Evolutionary conservation across 352 stramenopile genomes (phyloP).

Genomic region (Globisporangium paroecandrum): DNA sequence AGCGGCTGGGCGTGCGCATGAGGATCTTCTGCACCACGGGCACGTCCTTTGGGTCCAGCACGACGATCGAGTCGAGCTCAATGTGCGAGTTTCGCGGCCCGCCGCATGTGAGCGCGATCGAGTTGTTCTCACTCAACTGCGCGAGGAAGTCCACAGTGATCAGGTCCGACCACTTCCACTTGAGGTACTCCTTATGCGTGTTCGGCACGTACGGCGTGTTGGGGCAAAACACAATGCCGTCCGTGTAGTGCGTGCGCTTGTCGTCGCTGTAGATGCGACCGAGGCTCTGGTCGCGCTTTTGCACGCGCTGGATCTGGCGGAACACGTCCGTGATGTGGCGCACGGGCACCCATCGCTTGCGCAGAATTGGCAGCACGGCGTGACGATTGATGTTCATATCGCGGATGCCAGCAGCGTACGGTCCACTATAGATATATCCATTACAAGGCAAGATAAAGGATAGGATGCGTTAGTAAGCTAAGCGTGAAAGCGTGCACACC

Average conservation of each 20-base stretch:
- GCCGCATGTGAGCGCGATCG: constrained; percentile 64
- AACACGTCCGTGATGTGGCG: constrained; percentile 84
- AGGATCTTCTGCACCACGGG: constrained; percentile 68
- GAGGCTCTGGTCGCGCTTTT: constrained; percentile 75
- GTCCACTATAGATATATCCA: constrained; percentile 34
- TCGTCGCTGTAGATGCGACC: constrained; percentile 78
- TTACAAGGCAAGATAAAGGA: neutral
- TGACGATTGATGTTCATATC: constrained; percentile 61
- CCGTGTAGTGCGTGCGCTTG: constrained; percentile 86
- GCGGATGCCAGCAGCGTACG: constrained; percentile 64
- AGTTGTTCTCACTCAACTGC: constrained; percentile 52
- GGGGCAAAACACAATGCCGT: constrained; percentile 89
- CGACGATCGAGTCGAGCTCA: constrained; percentile 81
- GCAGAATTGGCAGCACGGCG: constrained; percentile 69
- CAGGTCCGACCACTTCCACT: constrained; percentile 91
- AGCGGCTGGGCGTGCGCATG: constrained; percentile 46
- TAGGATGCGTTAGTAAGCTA: neutral
- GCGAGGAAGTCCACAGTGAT: constrained; percentile 88
- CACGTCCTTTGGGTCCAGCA: constrained; percentile 73
- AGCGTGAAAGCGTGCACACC: neutral
- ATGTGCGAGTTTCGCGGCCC: constrained; percentile 74
- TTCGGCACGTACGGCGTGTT: constrained; percentile 82
- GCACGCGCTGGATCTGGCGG: constrained; percentile 71
- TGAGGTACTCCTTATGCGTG: constrained; percentile 87
- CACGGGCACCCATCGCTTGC: constrained; percentile 81